Evolutionary conservation across 805 yeast species (phyloP).

Genomic region (Blastobotrys parvus): DNA sequence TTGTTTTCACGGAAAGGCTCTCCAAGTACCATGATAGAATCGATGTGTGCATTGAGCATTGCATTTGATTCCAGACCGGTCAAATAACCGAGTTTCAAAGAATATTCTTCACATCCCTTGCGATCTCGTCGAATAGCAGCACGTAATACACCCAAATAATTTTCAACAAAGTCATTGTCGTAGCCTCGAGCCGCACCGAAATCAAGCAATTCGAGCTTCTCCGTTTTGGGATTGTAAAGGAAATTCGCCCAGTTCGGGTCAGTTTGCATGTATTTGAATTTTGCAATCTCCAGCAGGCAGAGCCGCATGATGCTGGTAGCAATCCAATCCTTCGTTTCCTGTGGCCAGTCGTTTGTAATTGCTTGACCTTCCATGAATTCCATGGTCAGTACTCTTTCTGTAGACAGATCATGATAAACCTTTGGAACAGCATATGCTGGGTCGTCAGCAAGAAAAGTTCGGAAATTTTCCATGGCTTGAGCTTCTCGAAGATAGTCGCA

Average conservation of each 20-base stretch:
- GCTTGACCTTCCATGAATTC: constrained; percentile 77
- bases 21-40: constrained; percentile 81
- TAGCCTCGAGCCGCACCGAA: constrained; percentile 92
- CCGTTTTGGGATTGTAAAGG: constrained; percentile 62
- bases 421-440: constrained; percentile 70
- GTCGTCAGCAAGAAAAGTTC: constrained; percentile 50
- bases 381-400: constrained; percentile 84
- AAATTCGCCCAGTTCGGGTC: constrained; percentile 99
- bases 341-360: constrained; percentile 63
- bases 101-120: constrained; percentile 51
- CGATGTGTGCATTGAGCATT: constrained; percentile 89
- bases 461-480: constrained; percentile 58
- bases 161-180: constrained; percentile 53
- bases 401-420: constrained; percentile 69
- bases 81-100: constrained; percentile 71
- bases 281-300: constrained; percentile 76
- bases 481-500: constrained; percentile 94
- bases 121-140: constrained; percentile 69
- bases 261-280: constrained; percentile 90
- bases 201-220: constrained; percentile 77
- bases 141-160: constrained; percentile 63
- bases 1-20: constrained; percentile 73
- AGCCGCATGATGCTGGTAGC: constrained; percentile 81
- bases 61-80: constrained; percentile 83
- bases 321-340: constrained; percentile 68